Evolutionary conservation across 2,329 filamentous ascomycete genomes (phyloP), one percentile per base, ranked within the genome.

Genomic region (Harringtonia aguacate): DNA sequence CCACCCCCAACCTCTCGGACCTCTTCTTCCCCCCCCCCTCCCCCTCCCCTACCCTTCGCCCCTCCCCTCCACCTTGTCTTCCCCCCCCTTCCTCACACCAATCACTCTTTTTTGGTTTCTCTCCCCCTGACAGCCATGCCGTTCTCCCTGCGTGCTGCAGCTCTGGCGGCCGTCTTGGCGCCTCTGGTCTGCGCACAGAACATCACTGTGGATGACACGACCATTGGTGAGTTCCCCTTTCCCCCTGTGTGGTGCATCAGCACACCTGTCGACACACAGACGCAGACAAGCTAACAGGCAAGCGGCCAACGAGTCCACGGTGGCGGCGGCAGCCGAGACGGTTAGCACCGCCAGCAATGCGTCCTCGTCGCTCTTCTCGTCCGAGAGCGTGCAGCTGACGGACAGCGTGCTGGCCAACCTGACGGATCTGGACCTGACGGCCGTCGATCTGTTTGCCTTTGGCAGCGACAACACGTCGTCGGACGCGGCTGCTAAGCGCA

Each of bases 361-460:
- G 8, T 37, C 39, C 14, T 18, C 45, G 2, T 39, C 34, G 24
- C 43, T 46, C 5, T 57, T 57, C 21, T 20, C 44, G 15, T 53
- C 46, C 30, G 55, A 57, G 48, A 38, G 42, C 3, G 24, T 39
- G 14, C 51, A 55, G 45, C 49, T 54, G 38, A 52, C 51, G 13
- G 39, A 37, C 17, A n/a, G n/a, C 7, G 47, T 49, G 21, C 39
- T 54, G 22, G 39, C 49, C 46, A 48, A 51, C 36, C 45, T 54
- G 33, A 50, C 49, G 1, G 35, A 42, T 6, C 34, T 49, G 20
- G 46, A 47, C 39, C 47, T 49, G 43, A 43, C 44, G 10, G 17
- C n/a, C 41, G 41, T 47, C 21, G 43, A 42, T 36, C 15, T 52
- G 29, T 52, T 52, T 30, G 24, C 31, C 20, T 52, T 51, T 41